Evolutionary conservation across 129 eudicot genomes (phyloP).

Genomic region (Flaveria ramosissima): DNA sequence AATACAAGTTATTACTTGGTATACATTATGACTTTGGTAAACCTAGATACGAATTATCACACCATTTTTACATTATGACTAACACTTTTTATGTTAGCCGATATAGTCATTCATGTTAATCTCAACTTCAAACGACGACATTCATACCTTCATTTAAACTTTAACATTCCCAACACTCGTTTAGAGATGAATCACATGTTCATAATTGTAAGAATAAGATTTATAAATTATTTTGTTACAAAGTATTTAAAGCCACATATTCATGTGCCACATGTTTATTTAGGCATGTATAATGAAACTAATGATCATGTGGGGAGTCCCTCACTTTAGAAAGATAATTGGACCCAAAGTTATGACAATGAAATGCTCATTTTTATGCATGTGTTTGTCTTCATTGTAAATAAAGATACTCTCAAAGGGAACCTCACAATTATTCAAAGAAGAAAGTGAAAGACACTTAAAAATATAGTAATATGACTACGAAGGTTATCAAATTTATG

Average conservation of each 20-base stretch:
- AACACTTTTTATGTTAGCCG: too few relatives aligned
- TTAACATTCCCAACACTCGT: neutral
- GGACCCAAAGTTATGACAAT: slow-evolving; percentile 30
- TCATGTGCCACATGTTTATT: slow-evolving; percentile 34
- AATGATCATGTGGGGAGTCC: slow-evolving; percentile 30
- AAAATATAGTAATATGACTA: neutral
- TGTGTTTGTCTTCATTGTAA: slow-evolving; percentile 28
- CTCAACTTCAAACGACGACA: too few relatives aligned
- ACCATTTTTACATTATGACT: too few relatives aligned
- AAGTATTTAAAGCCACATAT: neutral
- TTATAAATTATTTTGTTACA: neutral
- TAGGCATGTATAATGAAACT: slow-evolving; percentile 9
- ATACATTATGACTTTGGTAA: too few relatives aligned
- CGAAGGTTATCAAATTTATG: slow-evolving; percentile 2
- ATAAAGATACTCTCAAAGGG: slow-evolving; percentile 24
- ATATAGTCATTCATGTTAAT: too few relatives aligned
- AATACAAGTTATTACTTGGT: too few relatives aligned
- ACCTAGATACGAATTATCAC: too few relatives aligned
- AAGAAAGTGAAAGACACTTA: slow-evolving; percentile 5
- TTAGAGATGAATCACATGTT: neutral
- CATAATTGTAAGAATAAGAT: neutral
- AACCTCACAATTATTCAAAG: slow-evolving; percentile 24
- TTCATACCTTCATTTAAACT: too few relatives aligned
- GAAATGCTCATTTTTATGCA: slow-evolving; percentile 19
- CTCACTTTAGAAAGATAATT: slow-evolving; percentile 12